Evolutionary conservation across 306 rosid species (phyloP).

Genomic region (Delonix regia): DNA sequence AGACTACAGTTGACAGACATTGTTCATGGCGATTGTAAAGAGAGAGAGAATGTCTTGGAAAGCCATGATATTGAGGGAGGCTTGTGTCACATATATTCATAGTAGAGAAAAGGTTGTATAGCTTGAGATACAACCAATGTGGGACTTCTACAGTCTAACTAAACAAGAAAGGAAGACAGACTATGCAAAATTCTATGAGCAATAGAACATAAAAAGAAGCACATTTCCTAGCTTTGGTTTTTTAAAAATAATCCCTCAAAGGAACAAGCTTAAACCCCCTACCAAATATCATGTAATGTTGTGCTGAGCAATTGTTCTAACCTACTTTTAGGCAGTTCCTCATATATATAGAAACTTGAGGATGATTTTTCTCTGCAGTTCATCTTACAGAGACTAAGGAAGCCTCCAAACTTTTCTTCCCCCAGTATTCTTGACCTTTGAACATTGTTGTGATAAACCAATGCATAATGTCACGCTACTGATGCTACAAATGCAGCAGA

Average conservation of each 20-base stretch:
- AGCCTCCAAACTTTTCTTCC: neutral
- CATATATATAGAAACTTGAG: neutral
- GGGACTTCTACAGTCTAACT: no score
- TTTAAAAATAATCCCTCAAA: neutral
- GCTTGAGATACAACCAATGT: no score
- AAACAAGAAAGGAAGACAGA: no score
- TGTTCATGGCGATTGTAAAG: neutral
- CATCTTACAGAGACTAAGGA: neutral
- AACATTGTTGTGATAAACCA: neutral
- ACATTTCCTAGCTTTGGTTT: neutral
- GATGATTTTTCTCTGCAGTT: neutral
- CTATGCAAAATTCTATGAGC: no score
- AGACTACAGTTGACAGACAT: neutral
- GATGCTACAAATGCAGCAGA: neutral
- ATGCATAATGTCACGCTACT: neutral
- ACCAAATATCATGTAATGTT: neutral
- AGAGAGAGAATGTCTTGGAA: no score
- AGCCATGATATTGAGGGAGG: no score
- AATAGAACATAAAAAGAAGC: neutral
- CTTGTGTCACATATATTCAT: no score
- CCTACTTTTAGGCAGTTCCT: neutral
- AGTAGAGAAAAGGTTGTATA: no score
- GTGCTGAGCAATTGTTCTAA: neutral
- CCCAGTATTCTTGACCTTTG: neutral
- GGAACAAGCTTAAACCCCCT: neutral